Base-by-base conservation (phyloP, 441 rosid genomes). In the Brassica hybrid region DNA sequence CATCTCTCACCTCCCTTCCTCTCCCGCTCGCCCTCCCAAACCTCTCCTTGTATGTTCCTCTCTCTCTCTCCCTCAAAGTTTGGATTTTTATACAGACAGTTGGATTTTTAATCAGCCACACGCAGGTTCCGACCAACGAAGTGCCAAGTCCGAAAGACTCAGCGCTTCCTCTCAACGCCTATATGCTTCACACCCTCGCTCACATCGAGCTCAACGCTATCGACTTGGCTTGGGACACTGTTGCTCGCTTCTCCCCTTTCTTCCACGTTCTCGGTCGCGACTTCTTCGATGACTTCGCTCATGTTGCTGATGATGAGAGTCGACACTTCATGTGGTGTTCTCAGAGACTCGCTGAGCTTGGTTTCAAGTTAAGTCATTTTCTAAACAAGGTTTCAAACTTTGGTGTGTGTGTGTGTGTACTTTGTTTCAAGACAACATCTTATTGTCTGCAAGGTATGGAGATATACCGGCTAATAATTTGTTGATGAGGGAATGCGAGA, bases 211-310 rank as follows among this genome's bases (percentile, higher is more conserved):
- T 94, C 5, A 94, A 94, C 77, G 99, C 99, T 0, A 90, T 93
- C 71, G 99, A 95, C 88, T 86, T 95, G 83, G 99, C 98, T 19
- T 95, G 99, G 98, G 98, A 93, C 74, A 95, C 94, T 34, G 94
- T 95, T 41, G 94, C 90, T 80, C 88, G 94, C 32, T 95, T 95
- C 79, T 93, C 99, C 4, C 93, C 99, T 61, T 84, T 86, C 68
- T 25, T 30, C 12, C 76, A 90, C 30, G 62, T 83, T 81, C 81
- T 95, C 3, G 98, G 94, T 54, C 86, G 84, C 17, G 81, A 84
- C 3, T 93, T 95, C 83, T 95, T 93, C 66, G 88, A 89, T 17
- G 98, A 95, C 79, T 95, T 95, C 79, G 97, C 96, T 52, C 98
- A 75, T 79, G 97, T 95, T 61, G 99, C 99, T 64, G 98, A 93